Evolutionary conservation across 208 protist genomes (phyloP).

Genomic region (Leishmania martiniquensis): DNA sequence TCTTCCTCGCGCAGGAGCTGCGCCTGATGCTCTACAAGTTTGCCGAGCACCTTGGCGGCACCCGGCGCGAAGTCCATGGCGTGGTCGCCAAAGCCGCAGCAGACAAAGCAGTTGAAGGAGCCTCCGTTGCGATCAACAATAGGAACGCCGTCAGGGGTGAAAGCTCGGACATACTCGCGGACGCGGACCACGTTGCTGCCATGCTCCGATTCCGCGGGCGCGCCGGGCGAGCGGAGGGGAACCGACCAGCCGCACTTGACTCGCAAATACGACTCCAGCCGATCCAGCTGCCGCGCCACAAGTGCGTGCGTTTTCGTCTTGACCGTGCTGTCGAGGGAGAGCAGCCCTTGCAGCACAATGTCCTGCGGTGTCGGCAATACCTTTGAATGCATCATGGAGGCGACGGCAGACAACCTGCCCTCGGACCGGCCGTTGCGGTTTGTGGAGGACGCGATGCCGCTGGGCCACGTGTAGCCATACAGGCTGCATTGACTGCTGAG

Average conservation of each 20-base stretch:
- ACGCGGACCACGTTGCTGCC: constrained; percentile 14
- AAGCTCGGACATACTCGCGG: constrained; percentile 62
- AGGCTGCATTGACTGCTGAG: constrained; percentile 42
- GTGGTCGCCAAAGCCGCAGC: constrained; percentile 87
- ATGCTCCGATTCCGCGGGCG: not conserved
- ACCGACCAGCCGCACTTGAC: constrained; percentile 47
- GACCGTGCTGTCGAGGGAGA: constrained; percentile 57
- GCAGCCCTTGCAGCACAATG: constrained; percentile 46
- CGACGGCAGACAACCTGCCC: not conserved
- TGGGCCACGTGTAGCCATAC: constrained; percentile 39
- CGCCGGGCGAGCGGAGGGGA: constrained; percentile 14
- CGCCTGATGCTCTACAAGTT: constrained; percentile 73
- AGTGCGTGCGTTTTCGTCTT: constrained; percentile 16
- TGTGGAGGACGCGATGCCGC: not conserved
- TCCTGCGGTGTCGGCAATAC: constrained; percentile 18
- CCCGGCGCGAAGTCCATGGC: constrained; percentile 77
- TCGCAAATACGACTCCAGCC: constrained; percentile 67
- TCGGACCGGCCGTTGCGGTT: not conserved
- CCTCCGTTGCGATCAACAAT: constrained; percentile 73
- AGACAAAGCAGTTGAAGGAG: constrained; percentile 86
- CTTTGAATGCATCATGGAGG: constrained; percentile 16
- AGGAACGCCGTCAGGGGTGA: constrained; percentile 84
- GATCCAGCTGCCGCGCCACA: constrained; percentile 29
- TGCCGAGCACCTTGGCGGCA: constrained; percentile 70
- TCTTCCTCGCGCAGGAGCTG: constrained; percentile 56